Conservation (phyloP, 2,329 filamentous ascomycete genomes). For the Ceratocystis lukuohia region DNA sequence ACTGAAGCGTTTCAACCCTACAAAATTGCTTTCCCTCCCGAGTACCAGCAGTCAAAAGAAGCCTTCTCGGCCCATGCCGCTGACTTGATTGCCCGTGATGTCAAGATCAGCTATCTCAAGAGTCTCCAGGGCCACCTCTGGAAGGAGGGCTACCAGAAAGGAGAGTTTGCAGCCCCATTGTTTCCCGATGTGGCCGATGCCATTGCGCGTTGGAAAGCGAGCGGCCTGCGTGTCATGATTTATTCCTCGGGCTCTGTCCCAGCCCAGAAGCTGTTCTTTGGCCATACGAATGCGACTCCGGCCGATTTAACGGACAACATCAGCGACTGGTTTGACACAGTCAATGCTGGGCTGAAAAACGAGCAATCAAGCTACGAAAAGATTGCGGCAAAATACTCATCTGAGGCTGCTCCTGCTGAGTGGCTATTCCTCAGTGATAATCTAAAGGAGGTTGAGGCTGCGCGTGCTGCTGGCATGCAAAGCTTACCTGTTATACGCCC, state of each 20-base stretch:
- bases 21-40: conserved; percentile 55
- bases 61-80: conserved; percentile 53
- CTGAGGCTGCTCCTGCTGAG: conserved; percentile 33
- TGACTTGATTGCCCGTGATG: conserved; percentile 56
- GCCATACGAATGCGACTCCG: conserved; percentile 45
- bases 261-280: conserved; percentile 69
- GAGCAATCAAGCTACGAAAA: conserved; percentile 52
- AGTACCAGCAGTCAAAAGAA: conserved; percentile 44
- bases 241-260: conserved; percentile 72
- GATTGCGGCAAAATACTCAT: conserved; percentile 36
- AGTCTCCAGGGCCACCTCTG: conserved; percentile 68
- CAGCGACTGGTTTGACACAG: conserved; percentile 62
- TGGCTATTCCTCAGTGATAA: conserved; percentile 79
- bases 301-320: conserved; percentile 48
- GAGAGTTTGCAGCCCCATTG: conserved; percentile 56
- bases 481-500: conserved; percentile 50
- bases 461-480: conserved; percentile 48
- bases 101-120: conserved; percentile 67
- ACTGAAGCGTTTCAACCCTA: conserved; percentile 50
- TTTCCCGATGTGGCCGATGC: conserved; percentile 60
- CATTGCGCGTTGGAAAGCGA: conserved; percentile 44
- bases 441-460: conserved; percentile 53
- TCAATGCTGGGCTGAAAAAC: conserved; percentile 64
- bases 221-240: conserved; percentile 51
- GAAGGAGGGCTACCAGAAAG: conserved; percentile 58